Evolutionary conservation across 1,284 basidiomycete genomes (phyloP).

Genomic region (Sporisorium scitamineum): DNA sequence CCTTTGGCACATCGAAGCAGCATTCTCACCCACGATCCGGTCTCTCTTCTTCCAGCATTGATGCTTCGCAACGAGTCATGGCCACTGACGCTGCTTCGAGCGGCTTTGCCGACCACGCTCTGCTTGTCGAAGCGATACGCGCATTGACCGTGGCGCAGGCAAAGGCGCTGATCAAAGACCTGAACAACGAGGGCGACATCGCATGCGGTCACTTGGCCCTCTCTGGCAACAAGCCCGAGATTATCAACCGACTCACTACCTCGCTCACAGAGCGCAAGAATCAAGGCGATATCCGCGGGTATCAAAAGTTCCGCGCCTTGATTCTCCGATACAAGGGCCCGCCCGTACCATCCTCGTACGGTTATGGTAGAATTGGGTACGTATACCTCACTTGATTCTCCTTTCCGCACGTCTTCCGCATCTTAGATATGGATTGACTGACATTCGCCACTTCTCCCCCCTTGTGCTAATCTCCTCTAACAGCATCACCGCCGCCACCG

Average conservation of each 20-base stretch:
- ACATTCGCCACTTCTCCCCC: background rate
- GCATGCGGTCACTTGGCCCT: slow-evolving; percentile 40
- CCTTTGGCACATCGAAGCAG: background rate
- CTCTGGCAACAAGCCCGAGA: slow-evolving; percentile 57
- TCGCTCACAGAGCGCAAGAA: slow-evolving; percentile 30
- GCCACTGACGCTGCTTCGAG: slow-evolving; percentile 22
- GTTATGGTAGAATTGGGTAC: slow-evolving; percentile 24
- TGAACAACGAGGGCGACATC: slow-evolving; percentile 52
- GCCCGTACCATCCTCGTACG: background rate
- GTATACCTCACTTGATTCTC: background rate
- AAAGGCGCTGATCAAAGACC: slow-evolving; percentile 56
- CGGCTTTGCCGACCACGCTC: slow-evolving; percentile 40
- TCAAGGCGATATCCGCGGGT: slow-evolving; percentile 38
- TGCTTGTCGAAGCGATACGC: slow-evolving; percentile 39
- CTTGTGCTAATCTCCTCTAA: background rate
- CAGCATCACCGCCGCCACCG: background rate
- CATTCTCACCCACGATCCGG: background rate
- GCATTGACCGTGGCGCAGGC: slow-evolving; percentile 53
- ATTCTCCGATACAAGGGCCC: slow-evolving; percentile 38
- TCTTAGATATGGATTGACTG: background rate
- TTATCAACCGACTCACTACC: slow-evolving; percentile 44
- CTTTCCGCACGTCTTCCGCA: background rate
- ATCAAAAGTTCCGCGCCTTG: slow-evolving; percentile 39
- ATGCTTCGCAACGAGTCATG: slow-evolving; percentile 34
- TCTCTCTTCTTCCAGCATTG: background rate